Evolutionary conservation across 2,329 filamentous ascomycete species (phyloP), one percentile per base, ranked within the genome.

Genomic region (Fusarium burgessii): DNA sequence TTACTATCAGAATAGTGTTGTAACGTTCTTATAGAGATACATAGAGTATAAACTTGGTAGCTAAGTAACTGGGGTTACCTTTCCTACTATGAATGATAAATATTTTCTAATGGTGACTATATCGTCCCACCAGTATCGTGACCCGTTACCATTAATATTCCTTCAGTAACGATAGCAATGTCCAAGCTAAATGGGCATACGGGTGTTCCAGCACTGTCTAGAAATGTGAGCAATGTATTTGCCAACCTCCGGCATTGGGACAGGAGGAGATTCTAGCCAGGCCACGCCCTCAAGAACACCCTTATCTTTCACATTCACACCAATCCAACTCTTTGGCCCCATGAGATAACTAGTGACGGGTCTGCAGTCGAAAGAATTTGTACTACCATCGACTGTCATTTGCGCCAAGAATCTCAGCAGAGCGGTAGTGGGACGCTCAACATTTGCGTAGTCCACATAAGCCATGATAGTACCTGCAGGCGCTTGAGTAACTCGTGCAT

Each of bases 401-500:
- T 46, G 23, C 2, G 25, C 2, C 5, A 5, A 2, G 43, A 29
- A n/a, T 3, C 1, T 2, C 11, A 29, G 3, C 5, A 25, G 43
- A 3, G 43, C 18, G 17, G 18, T 10, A 4, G 4, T 5, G 12
- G 29, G 29, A 6, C 18, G 12, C 10, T 25, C 29, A 13, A 35
- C 1, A 17, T 50, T 50, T 17, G 32, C 8, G 2, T 50, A 50
- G 13, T 50, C 32, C 23, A 25, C 20, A 14, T 6, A 1, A 0
- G 29, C 4, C 11, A 12, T 2, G 10, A 35, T 35, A 5, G n/a
- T 0, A 5, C 18, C n/a, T 18, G 20, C 7, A 0, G 3, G 7
- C 23, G 29, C 0, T 6, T 17, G 8, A 10, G 10, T 23, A 11
- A 41, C 40, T 23, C 10, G n/a, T 14, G n/a, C 40, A 12, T 23